Percentiles rank a stretch among this genome's conserved stretches.
phyloP scores from a whole-genome alignment of 345 rosid species.

The Mallotus nudiflorus region DNA sequence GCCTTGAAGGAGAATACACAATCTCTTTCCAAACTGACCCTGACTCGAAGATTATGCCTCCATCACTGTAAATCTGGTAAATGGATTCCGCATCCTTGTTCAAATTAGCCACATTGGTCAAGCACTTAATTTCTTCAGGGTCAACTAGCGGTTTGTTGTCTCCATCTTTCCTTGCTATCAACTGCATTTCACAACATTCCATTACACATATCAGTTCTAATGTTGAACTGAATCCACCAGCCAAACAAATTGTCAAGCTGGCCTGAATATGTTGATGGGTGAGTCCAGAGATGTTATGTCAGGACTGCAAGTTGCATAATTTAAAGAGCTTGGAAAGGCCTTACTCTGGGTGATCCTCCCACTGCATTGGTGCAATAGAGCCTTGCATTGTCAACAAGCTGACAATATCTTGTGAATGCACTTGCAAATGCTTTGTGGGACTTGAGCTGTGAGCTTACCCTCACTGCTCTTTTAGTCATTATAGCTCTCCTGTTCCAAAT shows the following conservation, averaged over 20 bases:
- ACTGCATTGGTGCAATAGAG: slow-evolving; percentile 79
- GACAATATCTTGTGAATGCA: slow-evolving; percentile 75
- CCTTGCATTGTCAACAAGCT: slow-evolving; percentile 80
- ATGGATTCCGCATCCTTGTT: slow-evolving; percentile 64
- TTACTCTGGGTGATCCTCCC: slow-evolving; percentile 82
- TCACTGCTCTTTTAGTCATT: slow-evolving; percentile 83
- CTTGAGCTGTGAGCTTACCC: slow-evolving; percentile 78
- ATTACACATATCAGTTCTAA: no score
- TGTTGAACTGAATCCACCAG: no score
- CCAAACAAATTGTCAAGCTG: no score
- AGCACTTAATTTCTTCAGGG: slow-evolving; percentile 52
- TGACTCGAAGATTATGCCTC: slow-evolving; percentile 36
- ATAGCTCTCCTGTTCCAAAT: slow-evolving; percentile 76
- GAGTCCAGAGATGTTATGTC: no score
- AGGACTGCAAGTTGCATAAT: no score
- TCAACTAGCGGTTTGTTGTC: slow-evolving; percentile 62
- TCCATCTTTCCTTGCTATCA: slow-evolving; percentile 84
- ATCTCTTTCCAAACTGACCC: slow-evolving; percentile 70
- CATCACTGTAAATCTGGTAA: slow-evolving; percentile 59
- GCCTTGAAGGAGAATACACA: slow-evolving; percentile 49
- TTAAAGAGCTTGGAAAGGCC: background rate
- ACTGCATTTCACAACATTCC: slow-evolving; percentile 45
- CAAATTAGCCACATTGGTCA: slow-evolving; percentile 43
- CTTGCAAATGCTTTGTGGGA: slow-evolving; percentile 92
- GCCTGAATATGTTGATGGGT: no score